These are phyloP conservation scores for Mycena crocata DNA, from an alignment of 768 basidiomycete genomes.

Conservation along the genomic window DNA sequence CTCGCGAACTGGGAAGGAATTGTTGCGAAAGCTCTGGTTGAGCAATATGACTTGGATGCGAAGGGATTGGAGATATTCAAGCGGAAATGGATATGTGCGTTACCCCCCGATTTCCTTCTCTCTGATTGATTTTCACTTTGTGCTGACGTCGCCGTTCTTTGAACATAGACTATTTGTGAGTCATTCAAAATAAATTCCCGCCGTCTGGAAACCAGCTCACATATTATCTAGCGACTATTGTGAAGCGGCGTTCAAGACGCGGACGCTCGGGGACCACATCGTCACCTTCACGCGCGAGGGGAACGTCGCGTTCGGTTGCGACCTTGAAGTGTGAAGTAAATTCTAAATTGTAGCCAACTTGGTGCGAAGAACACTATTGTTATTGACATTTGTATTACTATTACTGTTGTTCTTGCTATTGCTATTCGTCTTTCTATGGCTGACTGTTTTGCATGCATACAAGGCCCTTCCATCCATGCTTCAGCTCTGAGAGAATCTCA, in stretches of 20 bases:
- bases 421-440: too few relatives aligned
- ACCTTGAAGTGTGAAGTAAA: slow-evolving; percentile 10
- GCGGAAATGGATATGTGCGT: slow-evolving; percentile 35
- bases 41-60: slow-evolving; percentile 47
- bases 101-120: neutral
- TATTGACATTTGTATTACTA: neutral
- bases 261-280: slow-evolving; percentile 34
- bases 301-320: slow-evolving; percentile 28
- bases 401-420: too few relatives aligned
- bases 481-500: too few relatives aligned
- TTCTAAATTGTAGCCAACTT: neutral
- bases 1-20: slow-evolving; percentile 53
- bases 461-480: too few relatives aligned
- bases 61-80: slow-evolving; percentile 25
- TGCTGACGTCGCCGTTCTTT: neutral
- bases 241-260: slow-evolving; percentile 29
- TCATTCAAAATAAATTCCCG: neutral
- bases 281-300: slow-evolving; percentile 35
- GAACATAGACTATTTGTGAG: slow-evolving; percentile 31
- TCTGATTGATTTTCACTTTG: neutral
- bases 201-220: neutral
- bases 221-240: neutral
- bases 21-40: slow-evolving; percentile 56
- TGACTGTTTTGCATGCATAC: too few relatives aligned
- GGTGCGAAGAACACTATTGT: too few relatives aligned